A percentile compares a stretch with the other conserved stretches of the same genome.
phyloP scores from a whole-genome alignment of 148 eudicot species.

The Vaccinium myrtillus region DNA sequence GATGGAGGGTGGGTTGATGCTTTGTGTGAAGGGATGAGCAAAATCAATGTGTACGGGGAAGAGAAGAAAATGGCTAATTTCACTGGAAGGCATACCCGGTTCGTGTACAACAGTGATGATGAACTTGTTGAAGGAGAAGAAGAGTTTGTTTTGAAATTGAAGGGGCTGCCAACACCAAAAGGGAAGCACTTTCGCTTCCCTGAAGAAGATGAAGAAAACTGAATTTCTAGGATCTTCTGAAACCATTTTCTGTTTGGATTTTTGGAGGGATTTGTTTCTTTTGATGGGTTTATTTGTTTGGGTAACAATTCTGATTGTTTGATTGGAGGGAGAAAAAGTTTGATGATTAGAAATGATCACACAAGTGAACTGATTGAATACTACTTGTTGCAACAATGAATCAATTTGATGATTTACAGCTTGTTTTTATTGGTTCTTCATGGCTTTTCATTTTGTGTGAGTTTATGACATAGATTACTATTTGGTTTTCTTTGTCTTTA shows the following conservation, averaged over 20 bases:
- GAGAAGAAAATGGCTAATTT: slow-evolving; percentile 25
- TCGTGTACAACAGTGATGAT: slow-evolving; percentile 75
- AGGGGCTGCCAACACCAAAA: slow-evolving; percentile 60
- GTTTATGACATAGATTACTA: no score
- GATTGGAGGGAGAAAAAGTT: background rate
- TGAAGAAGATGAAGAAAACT: slow-evolving; percentile 10
- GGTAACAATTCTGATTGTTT: no score
- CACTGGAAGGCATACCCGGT: slow-evolving; percentile 54
- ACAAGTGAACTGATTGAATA: slow-evolving; percentile 10
- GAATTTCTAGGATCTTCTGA: background rate
- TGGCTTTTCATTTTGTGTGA: no score
- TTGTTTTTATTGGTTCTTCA: no score
- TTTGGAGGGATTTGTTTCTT: background rate
- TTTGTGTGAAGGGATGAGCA: slow-evolving; percentile 63
- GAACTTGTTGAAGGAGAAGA: slow-evolving; percentile 49
- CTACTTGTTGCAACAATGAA: no score
- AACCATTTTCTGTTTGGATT: background rate
- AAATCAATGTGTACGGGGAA: slow-evolving; percentile 38
- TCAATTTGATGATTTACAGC: no score
- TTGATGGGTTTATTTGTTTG: background rate
- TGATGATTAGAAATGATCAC: background rate
- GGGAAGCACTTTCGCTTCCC: slow-evolving; percentile 69
- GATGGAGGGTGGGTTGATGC: slow-evolving; percentile 58
- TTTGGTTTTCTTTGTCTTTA: no score
- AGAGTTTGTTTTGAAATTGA: slow-evolving; percentile 35